These are phyloP conservation scores for Skeletonema menzelii DNA, from an alignment of 108 stramenopile genomes.

Conservation along the genomic window DNA sequence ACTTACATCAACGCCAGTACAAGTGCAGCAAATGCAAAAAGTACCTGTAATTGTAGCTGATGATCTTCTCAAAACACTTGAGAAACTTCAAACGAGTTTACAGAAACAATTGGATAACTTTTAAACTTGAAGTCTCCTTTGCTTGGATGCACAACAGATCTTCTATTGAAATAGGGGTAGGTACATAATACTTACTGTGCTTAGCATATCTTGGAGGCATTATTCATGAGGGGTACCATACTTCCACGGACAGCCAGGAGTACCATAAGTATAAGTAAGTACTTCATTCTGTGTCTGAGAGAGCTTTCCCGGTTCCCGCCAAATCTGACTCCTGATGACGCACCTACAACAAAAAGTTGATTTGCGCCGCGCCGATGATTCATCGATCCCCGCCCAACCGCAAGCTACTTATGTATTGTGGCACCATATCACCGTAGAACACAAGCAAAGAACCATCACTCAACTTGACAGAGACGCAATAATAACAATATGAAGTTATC, in stretches of 20 bases:
- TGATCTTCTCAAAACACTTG: constrained; percentile 1
- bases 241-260: neutral
- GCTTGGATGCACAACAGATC: too few species aligned
- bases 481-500: neutral
- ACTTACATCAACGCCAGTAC: neutral
- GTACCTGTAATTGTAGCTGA: neutral
- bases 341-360: neutral
- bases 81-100: neutral
- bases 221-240: too few species aligned
- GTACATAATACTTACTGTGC: too few species aligned
- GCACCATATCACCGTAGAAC: too few species aligned
- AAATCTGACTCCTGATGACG: neutral
- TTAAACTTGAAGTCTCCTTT: too few species aligned
- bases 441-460: neutral
- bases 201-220: too few species aligned
- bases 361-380: neutral
- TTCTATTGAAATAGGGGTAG: too few species aligned
- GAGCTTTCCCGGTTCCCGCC: too few species aligned
- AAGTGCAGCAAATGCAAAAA: neutral
- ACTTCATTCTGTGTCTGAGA: too few species aligned
- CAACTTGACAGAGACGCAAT: neutral
- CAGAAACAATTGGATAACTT: neutral
- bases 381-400: too few species aligned
- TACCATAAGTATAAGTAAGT: too few species aligned
- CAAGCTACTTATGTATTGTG: neutral